Evolutionary conservation across 345 rosid species (phyloP), one percentile per base, ranked within the genome.

Genomic region (Physaria fendleri): DNA sequence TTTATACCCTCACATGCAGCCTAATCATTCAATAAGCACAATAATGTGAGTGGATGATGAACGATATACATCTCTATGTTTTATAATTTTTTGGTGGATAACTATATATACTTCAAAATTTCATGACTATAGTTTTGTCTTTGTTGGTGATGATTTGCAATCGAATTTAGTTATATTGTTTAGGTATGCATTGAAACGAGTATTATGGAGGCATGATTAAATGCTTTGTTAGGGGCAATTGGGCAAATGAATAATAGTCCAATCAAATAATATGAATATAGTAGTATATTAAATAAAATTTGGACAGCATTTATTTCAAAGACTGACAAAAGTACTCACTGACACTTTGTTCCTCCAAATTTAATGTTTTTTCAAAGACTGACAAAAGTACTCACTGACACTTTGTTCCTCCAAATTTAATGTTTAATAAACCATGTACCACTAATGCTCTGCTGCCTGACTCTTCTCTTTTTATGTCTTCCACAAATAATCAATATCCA

Each of bases 281-380:
- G 24, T 17, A 52, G 16, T n/a, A n/a, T n/a, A n/a, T n/a, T n/a
- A 44, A 45, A 52, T 33, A 62, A 69, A 28, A n/a, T 45, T 33
- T 22, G 59, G 59, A 0, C 1, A 8, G 59, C 64, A 69, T 69
- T 69, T 46, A 62, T 16, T 47, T 62, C 59, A 47, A 47, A 47
- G 74, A 62, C 69, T 62, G 74, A 62, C 74, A 69, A 69, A 69
- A 62, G 68, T 55, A 55, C 58, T 61, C 63, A 17, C 51, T 69
- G 68, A 62, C 74, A 69, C 69, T 28, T 54, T 56, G 64, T 56
- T 39, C 48, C 2, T 55, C 35, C 47, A 39, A 39, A 62, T 62
- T 61, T 54, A 62, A 69, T 62, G 45, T 17, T 39, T n/a, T n/a
- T n/a, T n/a, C n/a, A n/a, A n/a, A n/a, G n/a, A n/a, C n/a, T n/a